These are phyloP conservation scores for Coniferiporia weirii DNA, from an alignment of 1,284 basidiomycete species.

Conservation along the genomic window DNA sequence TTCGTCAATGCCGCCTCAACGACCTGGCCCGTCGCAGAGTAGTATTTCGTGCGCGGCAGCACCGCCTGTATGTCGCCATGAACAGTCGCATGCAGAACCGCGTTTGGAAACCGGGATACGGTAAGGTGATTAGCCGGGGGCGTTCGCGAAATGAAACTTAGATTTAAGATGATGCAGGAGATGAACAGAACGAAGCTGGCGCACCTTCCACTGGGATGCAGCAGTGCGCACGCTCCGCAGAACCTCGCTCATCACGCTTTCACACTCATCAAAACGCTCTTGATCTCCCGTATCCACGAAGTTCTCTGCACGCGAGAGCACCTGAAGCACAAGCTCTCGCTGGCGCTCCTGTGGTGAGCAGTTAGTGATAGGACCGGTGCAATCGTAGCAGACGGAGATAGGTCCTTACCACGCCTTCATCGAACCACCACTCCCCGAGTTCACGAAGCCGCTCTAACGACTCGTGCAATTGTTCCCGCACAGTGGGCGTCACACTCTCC, in stretches of 20 bases:
- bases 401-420: slow-evolving; percentile 56
- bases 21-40: slow-evolving; percentile 66
- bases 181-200: slow-evolving; percentile 19
- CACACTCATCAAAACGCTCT: slow-evolving; percentile 73
- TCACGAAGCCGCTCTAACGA: slow-evolving; percentile 5
- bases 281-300: slow-evolving; percentile 74
- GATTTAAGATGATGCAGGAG: slow-evolving; percentile 1
- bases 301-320: slow-evolving; percentile 59
- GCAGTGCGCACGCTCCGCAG: slow-evolving; percentile 63
- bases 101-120: neutral
- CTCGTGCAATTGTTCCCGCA: slow-evolving; percentile 14
- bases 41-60: slow-evolving; percentile 61
- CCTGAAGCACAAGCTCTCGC: slow-evolving; percentile 36
- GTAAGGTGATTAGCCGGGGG: neutral
- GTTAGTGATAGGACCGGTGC: neutral
- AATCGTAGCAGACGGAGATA: neutral
- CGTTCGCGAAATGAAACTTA: neutral
- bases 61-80: slow-evolving; percentile 36
- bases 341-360: slow-evolving; percentile 35
- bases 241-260: slow-evolving; percentile 63
- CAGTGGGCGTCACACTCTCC: neutral
- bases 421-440: slow-evolving; percentile 61
- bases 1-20: slow-evolving; percentile 68
- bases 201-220: slow-evolving; percentile 71
- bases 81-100: neutral